Percentiles rank a stretch among this genome's conserved stretches.
Conservation (phyloP, 345 rosid species). For the Noccaea caerulescens region DNA sequence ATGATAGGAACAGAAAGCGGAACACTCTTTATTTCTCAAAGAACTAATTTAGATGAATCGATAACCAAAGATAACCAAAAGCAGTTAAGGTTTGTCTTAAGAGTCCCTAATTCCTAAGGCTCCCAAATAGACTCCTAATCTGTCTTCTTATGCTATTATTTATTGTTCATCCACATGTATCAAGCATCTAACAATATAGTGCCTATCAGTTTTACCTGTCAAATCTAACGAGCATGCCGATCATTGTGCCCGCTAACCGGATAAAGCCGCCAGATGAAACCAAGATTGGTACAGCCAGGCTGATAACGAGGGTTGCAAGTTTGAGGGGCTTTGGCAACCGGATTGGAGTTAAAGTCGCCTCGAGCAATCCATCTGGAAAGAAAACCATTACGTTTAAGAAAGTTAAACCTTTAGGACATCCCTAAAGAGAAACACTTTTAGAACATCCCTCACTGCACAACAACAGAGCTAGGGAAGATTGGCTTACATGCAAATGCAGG, state of each 20-base stretch:
- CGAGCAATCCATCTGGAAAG: conserved; percentile 81
- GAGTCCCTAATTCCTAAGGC: not conserved
- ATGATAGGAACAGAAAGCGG: not conserved
- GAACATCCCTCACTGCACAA: conserved; percentile 5
- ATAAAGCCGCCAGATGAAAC: conserved; percentile 74
- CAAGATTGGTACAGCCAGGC: conserved; percentile 72
- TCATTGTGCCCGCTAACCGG: conserved; percentile 53
- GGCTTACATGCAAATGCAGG: conserved; percentile 98
- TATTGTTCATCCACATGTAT: conserved; percentile 1
- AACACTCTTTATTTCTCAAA: not conserved
- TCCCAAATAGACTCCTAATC: conserved; percentile 4
- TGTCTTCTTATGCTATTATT: not conserved
- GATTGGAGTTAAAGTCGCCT: conserved; percentile 86
- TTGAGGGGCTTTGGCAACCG: conserved; percentile 90
- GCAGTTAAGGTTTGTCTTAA: not conserved
- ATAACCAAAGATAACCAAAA: not conserved
- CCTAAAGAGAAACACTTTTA: not conserved
- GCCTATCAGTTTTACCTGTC: conserved; percentile 61
- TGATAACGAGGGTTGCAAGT: conserved; percentile 78
- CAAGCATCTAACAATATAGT: conserved; percentile 15
- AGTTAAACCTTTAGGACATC: conserved; percentile 10
- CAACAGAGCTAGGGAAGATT: conserved; percentile 18
- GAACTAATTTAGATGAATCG: not conserved
- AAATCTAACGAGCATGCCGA: conserved; percentile 72
- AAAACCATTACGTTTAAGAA: conserved; percentile 30